A percentile compares a stretch with the other conserved stretches of the same genome.
These are phyloP conservation scores for Phytophthora quininea DNA, from an alignment of 352 stramenopile species.

Conservation along the genomic window DNA sequence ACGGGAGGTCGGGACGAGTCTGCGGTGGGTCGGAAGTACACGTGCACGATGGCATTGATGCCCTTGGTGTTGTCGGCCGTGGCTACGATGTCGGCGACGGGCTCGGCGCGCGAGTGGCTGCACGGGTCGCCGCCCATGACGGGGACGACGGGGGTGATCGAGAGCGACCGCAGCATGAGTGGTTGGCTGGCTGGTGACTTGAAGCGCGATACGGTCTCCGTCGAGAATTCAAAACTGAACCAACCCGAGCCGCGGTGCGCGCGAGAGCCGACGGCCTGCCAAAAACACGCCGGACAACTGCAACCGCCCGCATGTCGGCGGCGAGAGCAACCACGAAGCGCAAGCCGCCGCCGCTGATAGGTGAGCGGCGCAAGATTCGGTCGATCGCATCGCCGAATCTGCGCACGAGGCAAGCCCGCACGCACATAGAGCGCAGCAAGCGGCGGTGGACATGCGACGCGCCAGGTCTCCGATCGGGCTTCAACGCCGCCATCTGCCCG, in stretches of 20 bases:
- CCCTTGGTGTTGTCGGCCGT: slow-evolving; percentile 24
- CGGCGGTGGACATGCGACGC: slow-evolving; percentile 15
- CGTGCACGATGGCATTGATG: slow-evolving; percentile 30
- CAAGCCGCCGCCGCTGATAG: background rate
- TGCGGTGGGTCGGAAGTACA: slow-evolving; percentile 26
- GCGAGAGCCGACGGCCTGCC: background rate
- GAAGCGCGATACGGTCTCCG: background rate
- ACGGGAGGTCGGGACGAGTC: slow-evolving; percentile 5
- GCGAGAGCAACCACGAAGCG: background rate
- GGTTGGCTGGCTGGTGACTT: background rate
- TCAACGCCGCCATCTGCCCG: slow-evolving; percentile 8
- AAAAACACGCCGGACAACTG: slow-evolving; percentile 24
- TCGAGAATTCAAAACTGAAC: slow-evolving; percentile 27
- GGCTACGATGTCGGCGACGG: slow-evolving; percentile 29
- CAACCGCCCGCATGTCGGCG: slow-evolving; percentile 6
- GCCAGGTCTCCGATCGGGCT: background rate
- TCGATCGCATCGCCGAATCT: slow-evolving; percentile 17
- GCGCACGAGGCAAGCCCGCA: slow-evolving; percentile 5
- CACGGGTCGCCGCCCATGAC: slow-evolving; percentile 25
- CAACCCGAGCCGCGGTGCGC: slow-evolving; percentile 3
- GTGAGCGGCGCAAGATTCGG: slow-evolving; percentile 12
- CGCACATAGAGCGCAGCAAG: background rate
- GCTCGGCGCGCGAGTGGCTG: slow-evolving; percentile 29
- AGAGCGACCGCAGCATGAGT: slow-evolving; percentile 43
- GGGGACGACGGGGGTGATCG: slow-evolving; percentile 33